Evolutionary conservation across 176 grass and related monocot genomes (phyloP), one percentile per base, ranked within the genome.

Genomic region (Rhipidocladum racemiflorum): DNA sequence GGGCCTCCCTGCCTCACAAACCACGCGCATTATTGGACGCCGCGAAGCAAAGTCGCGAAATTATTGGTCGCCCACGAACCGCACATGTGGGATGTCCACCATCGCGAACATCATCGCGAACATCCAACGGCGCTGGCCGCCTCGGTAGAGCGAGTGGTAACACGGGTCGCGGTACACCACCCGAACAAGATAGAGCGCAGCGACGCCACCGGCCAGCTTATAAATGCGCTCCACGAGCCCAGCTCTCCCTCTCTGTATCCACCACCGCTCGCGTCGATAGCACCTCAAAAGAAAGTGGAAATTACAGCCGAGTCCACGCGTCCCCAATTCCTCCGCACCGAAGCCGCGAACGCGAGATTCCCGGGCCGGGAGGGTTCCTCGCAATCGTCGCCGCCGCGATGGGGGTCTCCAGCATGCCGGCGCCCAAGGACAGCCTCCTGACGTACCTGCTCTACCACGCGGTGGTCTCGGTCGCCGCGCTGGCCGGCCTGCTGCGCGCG

Each of bases 341-440:
- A 25, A 25, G 17, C 8, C 5, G 28, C 10, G 14, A 14, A 28
- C 30, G 4, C 13, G 72, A 38, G 28, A n/a, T 72, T 3, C 6
- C 38, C 7, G 38, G 8, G 34, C 38, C 7, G 38, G 8, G 34
- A 18, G 9, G 67, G 21, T 24, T 44, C 54, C 3, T 18, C 60
- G 38, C 38, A 39, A 39, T 39, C 45, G 32, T 2, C n/a, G 1
- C 28, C 49, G 24, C 25, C 55, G 62, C 73, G 86, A 97, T 97
- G 95, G 95, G 95, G 45, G 73, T 97, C 25, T 92, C 86, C 18
- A 92, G 90, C 84, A 90, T 94, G 81, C 88, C 91, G 81, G 83
- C 87, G 81, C 92, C 92, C 28, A 89, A 87, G 64, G 95, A 97
- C 77, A 86, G 90, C 78, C 87, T 97, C 15, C 55, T 95, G 12